phyloP scores from a whole-genome alignment of 2,329 filamentous ascomycete genomes.

The Sclerotinia nivalis region DNA sequence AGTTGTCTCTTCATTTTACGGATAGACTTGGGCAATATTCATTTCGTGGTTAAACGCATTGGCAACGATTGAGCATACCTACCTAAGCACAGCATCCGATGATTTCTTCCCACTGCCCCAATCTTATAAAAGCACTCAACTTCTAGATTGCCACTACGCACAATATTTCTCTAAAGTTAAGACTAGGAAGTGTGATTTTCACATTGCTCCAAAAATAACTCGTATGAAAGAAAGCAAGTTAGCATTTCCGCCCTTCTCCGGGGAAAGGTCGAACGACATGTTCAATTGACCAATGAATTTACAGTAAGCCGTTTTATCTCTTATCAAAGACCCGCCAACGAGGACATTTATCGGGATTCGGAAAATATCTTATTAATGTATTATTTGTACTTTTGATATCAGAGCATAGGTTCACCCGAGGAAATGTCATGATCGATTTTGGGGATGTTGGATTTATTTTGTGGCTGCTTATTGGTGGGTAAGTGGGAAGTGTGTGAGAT shows the following conservation, averaged over 20 bases:
- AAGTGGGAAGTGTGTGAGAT: not conserved
- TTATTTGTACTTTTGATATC: not conserved
- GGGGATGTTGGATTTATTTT: not conserved
- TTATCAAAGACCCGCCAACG: not conserved
- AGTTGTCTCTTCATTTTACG: not conserved
- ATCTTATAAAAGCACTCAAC: no score
- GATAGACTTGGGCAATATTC: not conserved
- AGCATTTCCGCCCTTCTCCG: constrained; percentile 18
- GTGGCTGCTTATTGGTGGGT: not conserved
- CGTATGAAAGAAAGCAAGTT: not conserved
- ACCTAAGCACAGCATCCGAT: not conserved
- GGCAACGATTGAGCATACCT: not conserved
- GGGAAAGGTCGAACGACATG: not conserved
- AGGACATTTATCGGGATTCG: not conserved
- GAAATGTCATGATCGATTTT: not conserved
- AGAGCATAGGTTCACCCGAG: not conserved
- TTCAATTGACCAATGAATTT: not conserved
- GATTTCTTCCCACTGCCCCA: not conserved
- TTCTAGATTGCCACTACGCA: not conserved
- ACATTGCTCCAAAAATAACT: not conserved
- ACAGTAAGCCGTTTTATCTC: not conserved
- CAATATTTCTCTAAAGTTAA: not conserved
- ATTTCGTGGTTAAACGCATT: not conserved
- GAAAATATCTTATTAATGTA: no score
- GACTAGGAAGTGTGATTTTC: not conserved